phyloP scores from a whole-genome alignment of 345 rosid species.

The Ceriops decandra region DNA sequence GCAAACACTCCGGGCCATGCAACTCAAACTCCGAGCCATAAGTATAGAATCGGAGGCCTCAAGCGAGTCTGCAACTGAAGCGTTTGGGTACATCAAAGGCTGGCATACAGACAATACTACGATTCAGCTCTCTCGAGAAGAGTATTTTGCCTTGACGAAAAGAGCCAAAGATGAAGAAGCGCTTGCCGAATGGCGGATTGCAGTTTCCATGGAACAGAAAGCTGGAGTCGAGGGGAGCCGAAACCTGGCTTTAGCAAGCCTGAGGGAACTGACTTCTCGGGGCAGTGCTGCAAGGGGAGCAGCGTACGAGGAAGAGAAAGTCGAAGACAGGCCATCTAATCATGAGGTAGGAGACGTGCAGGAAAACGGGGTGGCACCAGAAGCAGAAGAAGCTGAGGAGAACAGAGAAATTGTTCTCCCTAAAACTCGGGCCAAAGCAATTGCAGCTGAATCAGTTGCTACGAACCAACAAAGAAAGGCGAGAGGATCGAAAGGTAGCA shows the following conservation, averaged over 20 bases:
- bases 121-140: slow-evolving; percentile 32
- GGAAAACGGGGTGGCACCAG: not conserved
- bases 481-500: slow-evolving; percentile 17
- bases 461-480: not conserved
- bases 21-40: slow-evolving; percentile 34
- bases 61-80: slow-evolving; percentile 31
- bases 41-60: slow-evolving; percentile 44
- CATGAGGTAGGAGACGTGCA: slow-evolving; percentile 19
- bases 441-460: slow-evolving; percentile 1
- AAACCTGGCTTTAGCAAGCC: slow-evolving; percentile 28
- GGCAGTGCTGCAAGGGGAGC: slow-evolving; percentile 8
- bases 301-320: not conserved
- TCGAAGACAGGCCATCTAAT: not conserved
- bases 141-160: slow-evolving; percentile 32
- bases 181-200: slow-evolving; percentile 41
- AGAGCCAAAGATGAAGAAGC: slow-evolving; percentile 43
- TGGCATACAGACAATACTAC: slow-evolving; percentile 18
- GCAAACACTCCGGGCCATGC: slow-evolving; percentile 41
- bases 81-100: slow-evolving; percentile 14
- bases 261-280: slow-evolving; percentile 17
- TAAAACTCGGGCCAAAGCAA: slow-evolving; percentile 26
- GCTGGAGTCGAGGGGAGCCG: slow-evolving; percentile 37
- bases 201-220: slow-evolving; percentile 45
- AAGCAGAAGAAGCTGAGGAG: slow-evolving; percentile 1
- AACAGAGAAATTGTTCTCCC: slow-evolving; percentile 19